phyloP scores from a whole-genome alignment of 208 protist genomes.

The Hexamita inflata region DNA sequence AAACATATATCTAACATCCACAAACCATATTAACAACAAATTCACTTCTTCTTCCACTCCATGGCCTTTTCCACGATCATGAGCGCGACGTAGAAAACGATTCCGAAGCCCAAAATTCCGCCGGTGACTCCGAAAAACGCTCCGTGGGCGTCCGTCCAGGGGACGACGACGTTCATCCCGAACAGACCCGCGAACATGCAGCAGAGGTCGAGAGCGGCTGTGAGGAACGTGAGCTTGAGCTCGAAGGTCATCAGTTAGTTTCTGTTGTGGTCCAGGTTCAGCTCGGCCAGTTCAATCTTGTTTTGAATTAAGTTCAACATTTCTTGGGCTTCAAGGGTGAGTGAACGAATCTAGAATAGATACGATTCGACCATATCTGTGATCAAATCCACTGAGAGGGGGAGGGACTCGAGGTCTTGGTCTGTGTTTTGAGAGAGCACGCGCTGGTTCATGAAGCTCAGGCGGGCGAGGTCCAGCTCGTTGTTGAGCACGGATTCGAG shows the following conservation, averaged over 20 bases:
- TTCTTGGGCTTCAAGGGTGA: not conserved
- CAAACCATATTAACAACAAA: too few species aligned
- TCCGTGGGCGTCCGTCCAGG: not conserved
- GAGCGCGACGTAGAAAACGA: not conserved
- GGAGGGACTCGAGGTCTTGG: too few species aligned
- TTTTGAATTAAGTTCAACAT: not conserved
- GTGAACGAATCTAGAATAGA: not conserved
- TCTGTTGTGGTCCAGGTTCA: not conserved
- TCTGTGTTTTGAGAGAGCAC: too few species aligned
- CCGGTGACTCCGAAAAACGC: not conserved
- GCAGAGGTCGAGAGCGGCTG: not conserved
- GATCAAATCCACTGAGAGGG: not conserved
- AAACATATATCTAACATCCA: too few species aligned
- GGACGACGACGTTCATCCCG: conserved; percentile 11
- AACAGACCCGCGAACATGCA: not conserved
- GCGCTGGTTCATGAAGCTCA: too few species aligned
- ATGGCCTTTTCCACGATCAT: not conserved
- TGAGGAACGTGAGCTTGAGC: not conserved
- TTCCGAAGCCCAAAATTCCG: not conserved
- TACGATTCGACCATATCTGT: not conserved
- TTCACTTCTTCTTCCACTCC: not conserved
- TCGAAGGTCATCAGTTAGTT: conserved; percentile 1
- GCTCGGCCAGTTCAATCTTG: not conserved
- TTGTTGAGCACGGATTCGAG: too few species aligned
- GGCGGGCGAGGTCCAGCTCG: too few species aligned